Percentiles rank a stretch among this genome's conserved stretches.
Conservation (phyloP, 129 eudicot species). For the Artemisia tridentata region DNA sequence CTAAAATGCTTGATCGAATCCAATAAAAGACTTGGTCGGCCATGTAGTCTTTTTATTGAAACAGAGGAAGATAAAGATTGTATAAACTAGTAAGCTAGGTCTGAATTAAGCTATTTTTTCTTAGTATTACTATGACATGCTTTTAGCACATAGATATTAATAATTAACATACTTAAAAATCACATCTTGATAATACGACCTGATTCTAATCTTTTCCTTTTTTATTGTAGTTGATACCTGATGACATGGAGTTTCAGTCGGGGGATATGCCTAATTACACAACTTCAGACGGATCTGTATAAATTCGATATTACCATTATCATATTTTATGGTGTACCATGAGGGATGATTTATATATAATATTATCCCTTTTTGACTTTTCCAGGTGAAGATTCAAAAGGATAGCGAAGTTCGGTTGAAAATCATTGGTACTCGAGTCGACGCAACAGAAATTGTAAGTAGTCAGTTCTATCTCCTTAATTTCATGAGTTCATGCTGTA, state of each 20-base stretch:
- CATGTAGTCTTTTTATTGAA: neutral
- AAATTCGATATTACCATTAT: slow-evolving; percentile 20
- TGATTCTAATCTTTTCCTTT: neutral
- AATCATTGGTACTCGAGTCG: slow-evolving; percentile 93
- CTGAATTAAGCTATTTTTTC: neutral
- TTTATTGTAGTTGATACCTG: slow-evolving; percentile 72
- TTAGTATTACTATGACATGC: neutral
- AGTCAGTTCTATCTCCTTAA: neutral
- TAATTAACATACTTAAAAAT: neutral
- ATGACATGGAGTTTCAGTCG: slow-evolving; percentile 97
- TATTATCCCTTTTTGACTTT: slow-evolving; percentile 13
- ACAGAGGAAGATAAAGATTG: neutral
- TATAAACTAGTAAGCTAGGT: neutral
- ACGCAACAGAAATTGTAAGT: slow-evolving; percentile 90
- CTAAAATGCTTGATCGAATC: neutral
- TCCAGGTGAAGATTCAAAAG: slow-evolving; percentile 88
- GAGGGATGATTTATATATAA: slow-evolving; percentile 6
- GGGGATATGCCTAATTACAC: slow-evolving; percentile 94
- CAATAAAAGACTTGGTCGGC: neutral
- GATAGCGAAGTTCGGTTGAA: slow-evolving; percentile 91
- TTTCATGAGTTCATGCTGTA: neutral
- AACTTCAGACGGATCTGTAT: slow-evolving; percentile 92
- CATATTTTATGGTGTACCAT: neutral
- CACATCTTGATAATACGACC: slow-evolving; percentile 1
- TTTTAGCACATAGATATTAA: neutral